Conservation (phyloP, 1,284 basidiomycete species). For the Apiotrichum domesticum region DNA sequence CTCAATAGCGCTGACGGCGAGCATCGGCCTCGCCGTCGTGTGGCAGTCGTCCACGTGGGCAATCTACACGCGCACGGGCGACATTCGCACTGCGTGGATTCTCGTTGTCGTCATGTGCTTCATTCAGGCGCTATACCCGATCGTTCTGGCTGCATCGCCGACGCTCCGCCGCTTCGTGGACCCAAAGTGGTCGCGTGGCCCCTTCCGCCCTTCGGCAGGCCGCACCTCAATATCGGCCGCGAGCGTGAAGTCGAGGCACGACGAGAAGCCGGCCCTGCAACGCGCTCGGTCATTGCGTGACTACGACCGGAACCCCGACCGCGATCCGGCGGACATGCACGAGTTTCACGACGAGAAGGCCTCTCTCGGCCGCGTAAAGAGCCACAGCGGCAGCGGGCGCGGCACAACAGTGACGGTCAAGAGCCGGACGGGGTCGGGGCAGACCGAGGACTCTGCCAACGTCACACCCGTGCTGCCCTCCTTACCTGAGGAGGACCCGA, state of each 20-base stretch:
- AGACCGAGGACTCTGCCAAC: background rate
- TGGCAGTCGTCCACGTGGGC: constrained; percentile 34
- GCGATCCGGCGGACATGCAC: background rate
- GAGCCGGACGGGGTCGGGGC: background rate
- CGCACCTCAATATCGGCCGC: background rate
- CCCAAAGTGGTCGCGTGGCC: constrained; percentile 20
- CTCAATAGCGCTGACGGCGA: constrained; percentile 16
- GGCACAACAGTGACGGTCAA: background rate
- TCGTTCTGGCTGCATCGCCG: constrained; percentile 13
- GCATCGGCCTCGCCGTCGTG: constrained; percentile 17
- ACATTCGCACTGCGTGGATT: constrained; percentile 17
- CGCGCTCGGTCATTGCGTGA: too few species aligned
- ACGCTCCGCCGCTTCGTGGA: constrained; percentile 30
- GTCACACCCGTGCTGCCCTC: background rate
- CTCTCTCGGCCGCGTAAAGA: too few species aligned
- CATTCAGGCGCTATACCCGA: constrained; percentile 21
- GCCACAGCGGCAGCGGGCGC: too few species aligned
- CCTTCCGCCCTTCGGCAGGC: background rate
- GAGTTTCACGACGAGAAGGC: too few species aligned
- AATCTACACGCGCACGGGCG: constrained; percentile 2
- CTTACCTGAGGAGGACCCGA: background rate
- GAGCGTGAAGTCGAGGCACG: background rate
- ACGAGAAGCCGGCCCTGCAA: background rate
- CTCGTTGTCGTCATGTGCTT: constrained; percentile 22
- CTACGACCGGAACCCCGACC: background rate